Evolutionary conservation across 1,139 yeast genomes (phyloP), one percentile per base, ranked within the genome.

Genomic region (Candida freyschussii): DNA sequence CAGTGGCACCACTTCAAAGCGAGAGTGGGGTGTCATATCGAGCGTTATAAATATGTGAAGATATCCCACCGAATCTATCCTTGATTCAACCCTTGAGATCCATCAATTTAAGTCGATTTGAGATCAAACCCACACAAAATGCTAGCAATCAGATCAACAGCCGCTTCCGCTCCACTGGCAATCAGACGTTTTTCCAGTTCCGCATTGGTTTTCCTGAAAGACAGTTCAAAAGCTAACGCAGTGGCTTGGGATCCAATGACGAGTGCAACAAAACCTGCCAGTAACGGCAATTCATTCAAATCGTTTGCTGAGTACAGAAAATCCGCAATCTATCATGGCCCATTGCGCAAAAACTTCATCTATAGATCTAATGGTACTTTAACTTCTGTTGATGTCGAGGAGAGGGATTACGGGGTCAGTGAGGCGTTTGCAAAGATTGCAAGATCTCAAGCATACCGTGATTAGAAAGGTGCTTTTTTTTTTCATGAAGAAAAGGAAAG

Each of bases 241-340:
- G 39, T 41, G 13, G 47, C 48, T 7, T 23, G 40, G 14, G 38
- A 39, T 15, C 36, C 39, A 26, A 33, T 34, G 27, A 24, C 38
- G 13, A 26, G 24, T 16, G 14, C 35, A 6, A 36, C 40, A 13
- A 26, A 31, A 24, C 6, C 25, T 13, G 20, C 29, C 4, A 16
- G 27, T 29, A 13, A 34, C 2, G 54, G 54, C 11, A 45, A 50
- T 39, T 44, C 54, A 3, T 50, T 47, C 38, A 30, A 29, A 12
- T 45, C 53, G 1, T 50, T 50, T 33, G 43, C 43, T 13, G 54
- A 50, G 32, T 50, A 50, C 34, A 48, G 54, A 43, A 47, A 42
- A 35, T 40, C 47, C 13, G 54, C 54, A 7, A 43, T 38, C 19
- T 50, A 45, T 32, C 52, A 48, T 30, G 54, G 54, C 17, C 54